Percentiles rank a stretch among this genome's conserved stretches.
Conservation (phyloP, 2,329 filamentous ascomycete genomes). For the Teratosphaeria pseudoeucalypti region DNA sequence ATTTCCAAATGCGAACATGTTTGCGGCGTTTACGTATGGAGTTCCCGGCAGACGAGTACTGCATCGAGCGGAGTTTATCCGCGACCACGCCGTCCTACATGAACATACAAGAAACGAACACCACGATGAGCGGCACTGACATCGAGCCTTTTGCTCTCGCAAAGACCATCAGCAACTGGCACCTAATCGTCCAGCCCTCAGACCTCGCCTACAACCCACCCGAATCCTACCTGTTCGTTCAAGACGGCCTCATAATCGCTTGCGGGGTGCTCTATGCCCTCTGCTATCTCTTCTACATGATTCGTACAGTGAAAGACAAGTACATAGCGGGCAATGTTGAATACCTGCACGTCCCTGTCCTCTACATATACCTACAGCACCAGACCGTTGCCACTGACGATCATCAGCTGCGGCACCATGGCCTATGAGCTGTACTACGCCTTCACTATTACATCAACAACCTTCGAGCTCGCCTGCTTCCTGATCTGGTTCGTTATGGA, state of each 20-base stretch:
- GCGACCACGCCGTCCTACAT: not conserved
- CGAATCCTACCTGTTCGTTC: constrained; percentile 31
- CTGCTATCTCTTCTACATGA: constrained; percentile 32
- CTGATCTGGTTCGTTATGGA: constrained; percentile 30
- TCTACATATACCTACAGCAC: not conserved
- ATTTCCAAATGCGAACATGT: not conserved
- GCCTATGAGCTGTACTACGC: constrained; percentile 33
- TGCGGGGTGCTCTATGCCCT: constrained; percentile 32
- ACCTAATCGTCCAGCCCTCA: constrained; percentile 43
- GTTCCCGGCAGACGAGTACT: not conserved
- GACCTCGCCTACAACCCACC: constrained; percentile 32
- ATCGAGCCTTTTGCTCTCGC: constrained; percentile 25
- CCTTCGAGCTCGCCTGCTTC: constrained; percentile 27
- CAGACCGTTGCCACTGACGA: not conserved
- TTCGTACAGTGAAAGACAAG: constrained; percentile 27
- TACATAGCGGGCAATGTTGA: constrained; percentile 24
- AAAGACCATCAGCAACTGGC: constrained; percentile 24
- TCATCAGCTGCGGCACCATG: constrained; percentile 18
- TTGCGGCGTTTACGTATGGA: not conserved
- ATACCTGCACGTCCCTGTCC: constrained; percentile 8
- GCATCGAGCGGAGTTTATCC: not conserved
- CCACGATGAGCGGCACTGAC: not conserved
- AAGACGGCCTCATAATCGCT: constrained; percentile 31
- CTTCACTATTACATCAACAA: constrained; percentile 25
- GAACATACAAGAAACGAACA: not conserved